Conservation (phyloP, 306 rosid genomes). For the Cyamopsis tetragonoloba region DNA sequence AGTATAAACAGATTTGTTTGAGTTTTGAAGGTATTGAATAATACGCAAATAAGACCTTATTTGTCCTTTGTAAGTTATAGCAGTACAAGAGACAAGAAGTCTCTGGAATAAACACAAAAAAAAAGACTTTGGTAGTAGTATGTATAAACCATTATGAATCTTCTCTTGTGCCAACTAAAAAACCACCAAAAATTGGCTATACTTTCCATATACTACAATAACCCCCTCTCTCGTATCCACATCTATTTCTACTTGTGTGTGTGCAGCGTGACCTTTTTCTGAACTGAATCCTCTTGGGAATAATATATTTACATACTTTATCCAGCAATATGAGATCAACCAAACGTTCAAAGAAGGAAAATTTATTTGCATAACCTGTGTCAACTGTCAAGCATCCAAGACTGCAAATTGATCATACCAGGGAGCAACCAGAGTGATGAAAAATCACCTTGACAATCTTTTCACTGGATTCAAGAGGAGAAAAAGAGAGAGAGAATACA, state of each 20-base stretch:
- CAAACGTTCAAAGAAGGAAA: conserved; percentile 12
- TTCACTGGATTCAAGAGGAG: conserved; percentile 43
- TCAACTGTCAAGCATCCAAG: conserved; percentile 29
- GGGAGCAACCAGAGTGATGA: conserved; percentile 40
- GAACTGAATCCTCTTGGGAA: conserved; percentile 20
- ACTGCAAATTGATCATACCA: conserved; percentile 34
- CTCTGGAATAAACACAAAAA: no score
- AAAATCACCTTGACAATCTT: conserved; percentile 35
- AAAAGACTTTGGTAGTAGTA: background rate
- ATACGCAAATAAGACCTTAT: conserved; percentile 32
- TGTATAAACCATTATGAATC: conserved; percentile 18
- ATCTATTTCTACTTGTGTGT: conserved; percentile 11
- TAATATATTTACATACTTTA: conserved; percentile 18
- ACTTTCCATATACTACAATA: conserved; percentile 23
- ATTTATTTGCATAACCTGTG: conserved; percentile 31
- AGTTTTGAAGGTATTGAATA: conserved; percentile 35
- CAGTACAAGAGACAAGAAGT: conserved; percentile 19
- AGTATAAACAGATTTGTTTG: conserved; percentile 31
- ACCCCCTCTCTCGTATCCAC: conserved; percentile 6
- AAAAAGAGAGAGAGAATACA: conserved; percentile 27
- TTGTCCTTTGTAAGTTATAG: conserved; percentile 24
- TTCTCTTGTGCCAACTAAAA: conserved; percentile 23
- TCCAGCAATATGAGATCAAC: conserved; percentile 19
- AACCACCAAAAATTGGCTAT: conserved; percentile 12
- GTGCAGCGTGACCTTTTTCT: conserved; percentile 18